Evolutionary conservation across 176 grass and related monocot genomes (phyloP), one percentile per base, ranked within the genome.

Genomic region (Zea luxurians): DNA sequence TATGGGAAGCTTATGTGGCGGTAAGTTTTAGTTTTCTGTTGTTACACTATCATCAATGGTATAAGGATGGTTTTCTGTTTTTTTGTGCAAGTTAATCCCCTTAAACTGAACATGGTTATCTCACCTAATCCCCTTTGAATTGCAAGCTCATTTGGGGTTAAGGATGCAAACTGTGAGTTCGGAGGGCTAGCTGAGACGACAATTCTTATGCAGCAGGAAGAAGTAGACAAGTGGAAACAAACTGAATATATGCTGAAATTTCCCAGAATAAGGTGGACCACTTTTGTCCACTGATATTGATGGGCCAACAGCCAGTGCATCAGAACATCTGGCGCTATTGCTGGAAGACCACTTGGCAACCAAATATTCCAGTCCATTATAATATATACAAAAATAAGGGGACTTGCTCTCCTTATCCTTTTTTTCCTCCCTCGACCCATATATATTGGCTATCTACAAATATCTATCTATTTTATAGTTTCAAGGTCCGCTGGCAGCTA

Each of bases 361-460:
- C 44, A 77, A 85, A 78, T 73, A 67, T 67, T 78, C n/a, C 57
- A 80, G 36, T 76, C 27, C 64, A 50, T 72, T 66, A 71, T 85
- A 81, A 66, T 89, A 85, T 78, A 82, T 85, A 35, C 8, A 89
- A 77, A 81, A 63, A 75, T 66, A 66, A 57, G 65, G 71, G 58
- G 41, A 53, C 49, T 89, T 88, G 17, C 17, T 70, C 71, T 88
- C 71, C 81, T 66, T 76, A 66, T 74, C 34, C 52, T 60, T 77
- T 27, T 27, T 27, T 27, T 27, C 27, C 27, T 27, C 27, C 60
- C 48, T 18, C 5, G 71, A 77, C 35, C 72, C 66, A 72, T 50
- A 81, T 85, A 77, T 85, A 55, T 55, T 27, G 66, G 66, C 78
- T 85, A 81, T 85, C 48, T 85, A 85, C 87, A 85, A 61, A 74